Conservation (phyloP, 2,329 filamentous ascomycete species). For the Cercospora beticola region DNA sequence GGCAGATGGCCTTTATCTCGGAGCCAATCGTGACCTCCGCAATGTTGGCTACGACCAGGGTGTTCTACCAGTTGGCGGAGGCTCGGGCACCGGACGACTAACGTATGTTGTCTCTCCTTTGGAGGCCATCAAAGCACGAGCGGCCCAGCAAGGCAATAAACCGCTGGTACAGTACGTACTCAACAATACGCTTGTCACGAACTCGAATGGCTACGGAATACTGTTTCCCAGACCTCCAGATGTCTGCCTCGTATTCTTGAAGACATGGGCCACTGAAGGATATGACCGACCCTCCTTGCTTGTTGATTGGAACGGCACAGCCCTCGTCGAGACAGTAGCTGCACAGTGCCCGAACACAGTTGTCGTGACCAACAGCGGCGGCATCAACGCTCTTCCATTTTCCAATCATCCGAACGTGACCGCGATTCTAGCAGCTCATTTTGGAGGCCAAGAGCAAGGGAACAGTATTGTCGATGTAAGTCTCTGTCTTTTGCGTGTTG, state of each 20-base stretch:
- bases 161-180: conserved; percentile 50
- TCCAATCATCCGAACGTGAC: conserved; percentile 58
- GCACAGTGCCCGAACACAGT: conserved; percentile 60
- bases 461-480: conserved; percentile 67
- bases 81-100: conserved; percentile 44
- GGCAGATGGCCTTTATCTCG: conserved; percentile 51
- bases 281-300: conserved; percentile 44
- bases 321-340: conserved; percentile 49
- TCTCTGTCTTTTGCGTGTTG: background rate
- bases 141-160: conserved; percentile 32
- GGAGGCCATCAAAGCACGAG: conserved; percentile 42
- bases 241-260: conserved; percentile 60
- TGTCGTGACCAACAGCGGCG: conserved; percentile 64
- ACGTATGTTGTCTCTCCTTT: conserved; percentile 43
- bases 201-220: conserved; percentile 33
- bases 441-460: conserved; percentile 84
- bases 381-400: conserved; percentile 45
- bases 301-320: conserved; percentile 46
- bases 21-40: conserved; percentile 15
- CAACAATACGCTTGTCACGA: conserved; percentile 40
- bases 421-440: conserved; percentile 74
- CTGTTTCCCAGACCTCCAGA: conserved; percentile 48
- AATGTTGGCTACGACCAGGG: conserved; percentile 41
- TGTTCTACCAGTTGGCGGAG: conserved; percentile 47
- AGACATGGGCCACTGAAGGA: conserved; percentile 52